phyloP scores from a whole-genome alignment of 2,329 filamentous ascomycete species.

The Hypoxylon sp. region DNA sequence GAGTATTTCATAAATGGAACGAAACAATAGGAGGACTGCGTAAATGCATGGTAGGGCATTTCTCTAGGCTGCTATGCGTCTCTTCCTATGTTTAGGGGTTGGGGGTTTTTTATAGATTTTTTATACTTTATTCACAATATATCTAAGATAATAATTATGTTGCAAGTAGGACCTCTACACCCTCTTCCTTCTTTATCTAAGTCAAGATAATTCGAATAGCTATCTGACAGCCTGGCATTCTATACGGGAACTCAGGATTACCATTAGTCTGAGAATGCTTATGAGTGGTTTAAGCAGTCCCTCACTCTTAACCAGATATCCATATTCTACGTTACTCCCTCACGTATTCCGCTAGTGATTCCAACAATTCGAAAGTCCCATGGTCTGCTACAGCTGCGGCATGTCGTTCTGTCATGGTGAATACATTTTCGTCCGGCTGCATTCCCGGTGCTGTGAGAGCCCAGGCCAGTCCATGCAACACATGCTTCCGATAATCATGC shows the following conservation, averaged over 20 bases:
- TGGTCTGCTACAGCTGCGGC: constrained; percentile 26
- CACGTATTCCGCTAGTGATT: constrained; percentile 24
- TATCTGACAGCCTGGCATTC: neutral
- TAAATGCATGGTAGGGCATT: neutral
- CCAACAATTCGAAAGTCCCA: constrained; percentile 26
- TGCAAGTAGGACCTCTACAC: no score
- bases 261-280: no score
- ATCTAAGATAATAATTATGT: neutral
- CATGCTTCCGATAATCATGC: constrained; percentile 32
- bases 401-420: constrained; percentile 27
- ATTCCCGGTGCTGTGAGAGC: constrained; percentile 25
- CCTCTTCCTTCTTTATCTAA: no score
- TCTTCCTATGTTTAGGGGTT: neutral
- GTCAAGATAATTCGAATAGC: neutral
- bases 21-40: neutral
- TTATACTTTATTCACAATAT: neutral
- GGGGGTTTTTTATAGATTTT: neutral
- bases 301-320: neutral
- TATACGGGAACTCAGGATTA: no score
- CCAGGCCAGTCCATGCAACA: constrained; percentile 30
- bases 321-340: constrained; percentile 1
- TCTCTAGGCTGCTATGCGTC: neutral
- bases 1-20: constrained; percentile 8
- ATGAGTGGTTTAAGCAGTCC: neutral
- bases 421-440: constrained; percentile 30